phyloP scores from a whole-genome alignment of 2,329 filamentous ascomycete species.

The Blastomyces percursus region DNA sequence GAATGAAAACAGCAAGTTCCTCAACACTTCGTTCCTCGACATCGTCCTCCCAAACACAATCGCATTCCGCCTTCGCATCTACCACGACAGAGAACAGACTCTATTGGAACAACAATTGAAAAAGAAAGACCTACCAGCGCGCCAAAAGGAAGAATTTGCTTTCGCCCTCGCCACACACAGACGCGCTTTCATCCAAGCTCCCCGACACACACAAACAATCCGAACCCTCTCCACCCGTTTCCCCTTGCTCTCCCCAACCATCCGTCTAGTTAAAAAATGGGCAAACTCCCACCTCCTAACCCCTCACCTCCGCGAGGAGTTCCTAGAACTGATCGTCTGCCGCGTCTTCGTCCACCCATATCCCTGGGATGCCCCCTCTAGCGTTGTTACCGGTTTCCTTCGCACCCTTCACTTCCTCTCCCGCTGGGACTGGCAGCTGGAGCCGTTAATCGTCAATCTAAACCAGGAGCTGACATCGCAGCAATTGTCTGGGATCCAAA shows the following conservation, averaged over 20 bases:
- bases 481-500: conserved; percentile 53
- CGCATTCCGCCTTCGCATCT: conserved; percentile 73
- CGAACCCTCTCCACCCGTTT: conserved; percentile 70
- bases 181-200: conserved; percentile 58
- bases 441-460: conserved; percentile 71
- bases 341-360: conserved; percentile 70
- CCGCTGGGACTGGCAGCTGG: conserved; percentile 82
- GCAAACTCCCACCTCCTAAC: conserved; percentile 71
- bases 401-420: conserved; percentile 69
- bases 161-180: conserved; percentile 59
- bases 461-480: conserved; percentile 49
- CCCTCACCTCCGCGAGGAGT: conserved; percentile 63
- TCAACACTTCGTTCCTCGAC: conserved; percentile 76
- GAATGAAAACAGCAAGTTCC: conserved; percentile 54
- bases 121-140: conserved; percentile 57
- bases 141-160: conserved; percentile 57
- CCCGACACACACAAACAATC: conserved; percentile 72
- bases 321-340: conserved; percentile 73
- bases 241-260: conserved; percentile 66
- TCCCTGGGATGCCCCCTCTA: conserved; percentile 69
- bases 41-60: conserved; percentile 61
- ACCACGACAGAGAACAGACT: conserved; percentile 75
- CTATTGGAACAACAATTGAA: conserved; percentile 69
- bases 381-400: conserved; percentile 66
- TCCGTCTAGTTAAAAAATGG: conserved; percentile 82